Evolutionary conservation across 176 grass and related monocot species (phyloP), one percentile per base, ranked within the genome.

Genomic region (Raddia guianensis): DNA sequence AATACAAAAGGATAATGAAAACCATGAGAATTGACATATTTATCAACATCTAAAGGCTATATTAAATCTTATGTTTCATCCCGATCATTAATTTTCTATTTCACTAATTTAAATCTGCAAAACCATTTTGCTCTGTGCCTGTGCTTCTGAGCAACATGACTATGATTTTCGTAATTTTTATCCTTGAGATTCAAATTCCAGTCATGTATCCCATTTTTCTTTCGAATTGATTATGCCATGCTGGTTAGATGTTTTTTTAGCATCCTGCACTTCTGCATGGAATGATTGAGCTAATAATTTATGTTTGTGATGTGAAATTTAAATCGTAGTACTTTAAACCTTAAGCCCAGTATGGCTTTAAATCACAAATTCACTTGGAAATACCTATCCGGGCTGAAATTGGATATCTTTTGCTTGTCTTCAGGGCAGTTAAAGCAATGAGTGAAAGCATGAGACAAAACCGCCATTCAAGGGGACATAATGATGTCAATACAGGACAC

Each of bases 401-500:
- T 5, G n/a, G 45, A 75, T 32, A 11, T 76, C 20, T 53, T 72
- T 72, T 72, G 8, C 75, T 81, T 86, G 53, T 83, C 65, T 77
- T 74, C 82, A 98, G 95, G 47, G 84, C 90, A 59, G 95, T 98
- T 63, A 81, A 86, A 84, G 95, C 86, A 69, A 95, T 98, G 88
- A 93, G 89, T 83, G 95, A 98, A 87, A 91, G 85, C 85, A 84
- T 94, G 86, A 89, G 87, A 85, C 86, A 89, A 61, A 93, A 87
- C 76, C 88, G 88, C 45, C 73, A 85, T 61, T 76, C 89, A 63
- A 93, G 78, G 59, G 86, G 73, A 64, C 88, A 84, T 32, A 84
- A 77, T 77, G 92, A 90, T 85, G 88, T 70, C 62, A 92, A 62
- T 86, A 79, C 76, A 82, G 88, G 61, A 53, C 63, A 87, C 21